Base-by-base conservation (phyloP, 345 rosid species). In the Punica granatum region DNA sequence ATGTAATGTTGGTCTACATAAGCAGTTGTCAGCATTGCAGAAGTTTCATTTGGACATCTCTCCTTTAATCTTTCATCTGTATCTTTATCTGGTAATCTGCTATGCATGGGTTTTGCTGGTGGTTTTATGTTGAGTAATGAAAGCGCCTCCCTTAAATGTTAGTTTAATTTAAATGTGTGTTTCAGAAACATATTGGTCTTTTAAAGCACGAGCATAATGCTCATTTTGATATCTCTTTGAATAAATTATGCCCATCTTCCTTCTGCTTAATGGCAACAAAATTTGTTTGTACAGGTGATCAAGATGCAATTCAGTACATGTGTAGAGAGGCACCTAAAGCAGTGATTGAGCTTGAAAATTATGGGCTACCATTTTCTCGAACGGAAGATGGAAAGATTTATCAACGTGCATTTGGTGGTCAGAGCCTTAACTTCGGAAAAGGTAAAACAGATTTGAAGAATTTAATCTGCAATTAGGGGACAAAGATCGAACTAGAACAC, bases 281-380 rank as follows among this genome's bases (percentile, higher is more conserved):
- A 39, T 71, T 13, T 72, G 53, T 77, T 21, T 61, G 36, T 78
- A 3, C 30, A 94, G 99, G 99, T 79, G 99, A 94, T 73, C 99
- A 94, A 77, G 99, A 94, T 86, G 96, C 98, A 30, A 91, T 94
- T 63, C 99, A 91, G 49, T 94, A 89, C 78, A 91, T 91, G 99
- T 94, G 99, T 72, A 81, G 98, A 80, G 99, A 94, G 80, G 99
- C 99, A 73, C 99, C 99, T 68, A 88, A 94, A 78, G 99, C 99
- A 12, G 98, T 94, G 30, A 91, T 94, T 74, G 98, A 94, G 79
- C 96, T 94, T 53, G 98, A 94, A 82, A 84, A 94, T 69, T 89
- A 91, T 61, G 99, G 98, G 4, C 63, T 94, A 37, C 98, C 98
- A 8, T 94, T 94, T 81, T 94, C 98, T 78, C 91, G 98, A 70